phyloP scores from a whole-genome alignment of 176 grass and related monocot genomes.

The Aegilops bicornis region DNA sequence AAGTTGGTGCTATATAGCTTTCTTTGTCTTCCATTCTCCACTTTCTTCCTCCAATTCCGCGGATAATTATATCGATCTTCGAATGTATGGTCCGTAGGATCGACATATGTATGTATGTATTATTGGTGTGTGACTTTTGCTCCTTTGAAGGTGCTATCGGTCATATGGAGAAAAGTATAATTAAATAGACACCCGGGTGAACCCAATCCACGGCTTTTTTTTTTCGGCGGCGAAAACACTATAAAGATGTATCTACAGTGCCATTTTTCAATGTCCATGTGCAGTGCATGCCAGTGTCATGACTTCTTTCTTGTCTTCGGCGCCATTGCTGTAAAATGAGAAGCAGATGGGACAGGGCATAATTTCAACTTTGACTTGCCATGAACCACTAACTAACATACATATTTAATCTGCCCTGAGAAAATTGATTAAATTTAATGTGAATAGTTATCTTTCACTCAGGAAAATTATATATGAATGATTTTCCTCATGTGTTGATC shows the following conservation, averaged over 20 bases:
- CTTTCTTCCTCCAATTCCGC: neutral
- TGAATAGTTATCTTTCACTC: neutral
- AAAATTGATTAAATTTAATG: neutral
- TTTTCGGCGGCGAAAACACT: neutral
- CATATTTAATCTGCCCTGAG: neutral
- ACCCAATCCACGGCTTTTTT: neutral
- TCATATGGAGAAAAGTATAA: neutral
- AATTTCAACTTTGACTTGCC: too few relatives aligned
- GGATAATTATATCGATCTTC: neutral
- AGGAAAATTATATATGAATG: neutral
- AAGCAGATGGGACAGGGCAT: neutral
- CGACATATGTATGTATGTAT: neutral
- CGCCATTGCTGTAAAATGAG: neutral
- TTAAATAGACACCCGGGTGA: neutral
- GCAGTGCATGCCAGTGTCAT: neutral
- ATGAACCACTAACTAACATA: too few relatives aligned
- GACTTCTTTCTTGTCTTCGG: neutral
- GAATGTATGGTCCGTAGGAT: neutral
- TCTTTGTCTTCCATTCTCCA: neutral
- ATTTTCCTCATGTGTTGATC: neutral
- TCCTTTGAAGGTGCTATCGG: neutral
- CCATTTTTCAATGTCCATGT: neutral
- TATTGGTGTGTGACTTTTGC: neutral
- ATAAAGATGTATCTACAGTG: too few relatives aligned
- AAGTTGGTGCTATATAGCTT: neutral